A percentile compares a stretch with the other conserved stretches of the same genome.
phyloP scores from a whole-genome alignment of 2,329 filamentous ascomycete species.

The Stromatinia cepivora region DNA sequence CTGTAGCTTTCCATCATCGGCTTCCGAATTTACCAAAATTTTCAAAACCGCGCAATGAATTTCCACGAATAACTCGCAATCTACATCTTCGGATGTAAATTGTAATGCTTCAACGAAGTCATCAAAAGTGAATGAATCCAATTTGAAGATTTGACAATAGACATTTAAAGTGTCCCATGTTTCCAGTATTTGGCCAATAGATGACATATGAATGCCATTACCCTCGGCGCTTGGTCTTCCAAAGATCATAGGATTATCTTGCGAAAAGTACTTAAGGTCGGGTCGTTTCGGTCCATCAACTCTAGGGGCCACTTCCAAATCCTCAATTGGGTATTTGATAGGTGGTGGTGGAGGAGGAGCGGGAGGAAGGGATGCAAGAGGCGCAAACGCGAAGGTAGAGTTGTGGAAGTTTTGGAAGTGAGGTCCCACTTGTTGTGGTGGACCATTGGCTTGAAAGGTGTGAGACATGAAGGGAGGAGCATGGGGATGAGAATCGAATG shows the following conservation, averaged over 20 bases:
- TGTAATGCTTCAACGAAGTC: constrained; percentile 89
- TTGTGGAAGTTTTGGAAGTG: constrained; percentile 46
- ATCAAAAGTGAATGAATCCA: constrained; percentile 97
- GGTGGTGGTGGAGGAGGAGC: constrained; percentile 68
- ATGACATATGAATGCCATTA: constrained; percentile 73
- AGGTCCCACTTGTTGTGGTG: constrained; percentile 39
- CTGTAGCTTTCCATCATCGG: constrained; percentile 75
- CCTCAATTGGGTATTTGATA: constrained; percentile 94
- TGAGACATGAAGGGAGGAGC: constrained; percentile 37
- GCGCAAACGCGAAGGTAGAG: constrained; percentile 48
- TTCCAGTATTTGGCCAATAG: constrained; percentile 82
- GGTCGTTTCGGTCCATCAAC: constrained; percentile 66
- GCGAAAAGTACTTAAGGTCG: constrained; percentile 73
- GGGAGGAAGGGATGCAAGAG: constrained; percentile 50
- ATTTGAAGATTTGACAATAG: constrained; percentile 90
- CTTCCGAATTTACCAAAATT: constrained; percentile 73
- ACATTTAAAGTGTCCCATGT: constrained; percentile 97
- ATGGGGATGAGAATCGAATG: constrained; percentile 31
- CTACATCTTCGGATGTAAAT: constrained; percentile 69
- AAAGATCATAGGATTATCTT: constrained; percentile 56
- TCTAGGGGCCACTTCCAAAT: constrained; percentile 75
- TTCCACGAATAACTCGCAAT: constrained; percentile 85
- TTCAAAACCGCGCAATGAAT: constrained; percentile 91
- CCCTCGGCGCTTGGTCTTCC: constrained; percentile 50
- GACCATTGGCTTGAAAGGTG: constrained; percentile 39